Evolutionary conservation across 139 green algal species (phyloP).

Genomic region (Asterochloris sp.): DNA sequence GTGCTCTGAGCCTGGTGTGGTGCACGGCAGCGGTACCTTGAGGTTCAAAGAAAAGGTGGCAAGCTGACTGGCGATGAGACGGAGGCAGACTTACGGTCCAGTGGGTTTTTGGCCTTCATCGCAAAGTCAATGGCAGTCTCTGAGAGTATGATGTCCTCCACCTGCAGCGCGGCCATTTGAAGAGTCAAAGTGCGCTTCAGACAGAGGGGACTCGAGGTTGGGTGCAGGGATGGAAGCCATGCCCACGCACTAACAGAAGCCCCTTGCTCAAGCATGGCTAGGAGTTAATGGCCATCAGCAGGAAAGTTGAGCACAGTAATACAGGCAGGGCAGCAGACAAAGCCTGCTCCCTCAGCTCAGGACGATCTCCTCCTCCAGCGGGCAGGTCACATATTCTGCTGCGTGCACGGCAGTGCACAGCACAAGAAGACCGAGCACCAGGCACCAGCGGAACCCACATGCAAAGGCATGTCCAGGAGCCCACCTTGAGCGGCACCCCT

Average conservation of each 20-base stretch:
- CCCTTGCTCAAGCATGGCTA: too few relatives aligned
- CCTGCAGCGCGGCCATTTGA: constrained; percentile 30
- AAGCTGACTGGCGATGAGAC: background rate
- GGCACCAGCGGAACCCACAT: background rate
- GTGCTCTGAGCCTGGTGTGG: too few relatives aligned
- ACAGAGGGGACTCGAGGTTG: background rate
- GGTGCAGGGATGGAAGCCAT: too few relatives aligned
- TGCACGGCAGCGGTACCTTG: too few relatives aligned
- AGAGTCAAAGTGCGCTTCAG: background rate
- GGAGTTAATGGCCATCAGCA: too few relatives aligned
- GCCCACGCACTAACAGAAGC: too few relatives aligned
- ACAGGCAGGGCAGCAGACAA: too few relatives aligned
- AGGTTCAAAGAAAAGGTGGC: background rate
- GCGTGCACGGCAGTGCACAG: background rate
- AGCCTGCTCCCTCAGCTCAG: too few relatives aligned
- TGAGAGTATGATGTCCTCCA: constrained; percentile 56
- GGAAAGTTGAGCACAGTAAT: too few relatives aligned
- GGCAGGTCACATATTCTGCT: too few relatives aligned
- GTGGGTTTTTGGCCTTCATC: constrained; percentile 51
- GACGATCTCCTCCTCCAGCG: too few relatives aligned
- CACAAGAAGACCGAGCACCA: background rate
- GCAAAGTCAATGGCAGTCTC: constrained; percentile 66
- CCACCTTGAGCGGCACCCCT: constrained; percentile 6
- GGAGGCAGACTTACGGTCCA: constrained; percentile 33
- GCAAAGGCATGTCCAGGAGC: constrained; percentile 1